A percentile compares a stretch with the other conserved stretches of the same genome.
phyloP scores from a whole-genome alignment of 768 basidiomycete species.

The Lyophyllum shimeji region DNA sequence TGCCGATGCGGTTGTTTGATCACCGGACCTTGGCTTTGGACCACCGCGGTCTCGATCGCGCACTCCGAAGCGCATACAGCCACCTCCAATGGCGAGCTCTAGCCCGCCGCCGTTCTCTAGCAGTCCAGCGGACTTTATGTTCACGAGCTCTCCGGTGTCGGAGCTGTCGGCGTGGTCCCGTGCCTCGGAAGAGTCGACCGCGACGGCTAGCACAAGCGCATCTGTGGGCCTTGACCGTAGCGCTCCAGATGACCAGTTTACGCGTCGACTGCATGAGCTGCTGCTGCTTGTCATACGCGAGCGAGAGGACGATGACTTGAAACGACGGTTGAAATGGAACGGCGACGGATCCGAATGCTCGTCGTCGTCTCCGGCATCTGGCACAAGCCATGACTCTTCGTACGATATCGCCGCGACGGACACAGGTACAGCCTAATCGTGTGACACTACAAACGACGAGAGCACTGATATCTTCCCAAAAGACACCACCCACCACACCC shows the following conservation, averaged over 20 bases:
- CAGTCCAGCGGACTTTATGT: neutral
- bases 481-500: neutral
- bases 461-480: neutral
- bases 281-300: neutral
- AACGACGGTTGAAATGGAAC: neutral
- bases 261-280: neutral
- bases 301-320: neutral
- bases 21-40: neutral
- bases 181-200: neutral
- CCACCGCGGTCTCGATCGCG: neutral
- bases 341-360: neutral
- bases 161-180: neutral
- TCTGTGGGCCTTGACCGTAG: neutral
- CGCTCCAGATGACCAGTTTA: neutral
- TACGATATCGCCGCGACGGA: neutral
- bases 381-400: neutral
- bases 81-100: neutral
- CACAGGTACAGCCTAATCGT: neutral
- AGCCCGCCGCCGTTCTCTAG: constrained; percentile 5
- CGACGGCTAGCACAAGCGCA: neutral
- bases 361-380: neutral
- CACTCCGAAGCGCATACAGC: neutral
- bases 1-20: neutral
- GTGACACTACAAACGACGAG: neutral
- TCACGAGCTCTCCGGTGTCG: neutral